Percentiles rank a stretch among this genome's conserved stretches.
These are phyloP conservation scores for Tolypocladium amazonense DNA, from an alignment of 2,329 filamentous ascomycete genomes.

Conservation along the genomic window DNA sequence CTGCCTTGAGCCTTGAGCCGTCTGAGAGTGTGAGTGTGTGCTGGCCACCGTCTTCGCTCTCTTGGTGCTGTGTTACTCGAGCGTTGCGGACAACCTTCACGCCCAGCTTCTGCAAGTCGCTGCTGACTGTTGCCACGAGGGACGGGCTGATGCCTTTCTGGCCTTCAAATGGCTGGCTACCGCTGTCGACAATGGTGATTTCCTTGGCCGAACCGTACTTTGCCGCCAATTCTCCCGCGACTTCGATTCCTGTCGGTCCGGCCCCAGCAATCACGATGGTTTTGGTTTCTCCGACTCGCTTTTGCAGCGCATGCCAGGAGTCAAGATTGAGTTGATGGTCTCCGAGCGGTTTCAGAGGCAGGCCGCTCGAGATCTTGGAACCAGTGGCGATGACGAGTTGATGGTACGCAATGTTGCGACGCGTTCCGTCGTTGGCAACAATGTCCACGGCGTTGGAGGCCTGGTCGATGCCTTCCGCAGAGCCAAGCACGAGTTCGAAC, in stretches of 20 bases:
- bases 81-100: conserved; percentile 14
- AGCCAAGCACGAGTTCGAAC: conserved; percentile 40
- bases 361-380: conserved; percentile 25
- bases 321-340: conserved; percentile 29
- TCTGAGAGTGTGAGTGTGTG: conserved; percentile 18
- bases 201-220: conserved; percentile 14
- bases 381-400: conserved; percentile 45
- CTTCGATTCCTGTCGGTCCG: conserved; percentile 26
- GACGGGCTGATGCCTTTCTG: conserved; percentile 4
- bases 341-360: conserved; percentile 38
- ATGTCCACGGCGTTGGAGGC: conserved; percentile 27
- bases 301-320: conserved; percentile 21
- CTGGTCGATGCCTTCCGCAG: conserved; percentile 24
- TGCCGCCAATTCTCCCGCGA: conserved; percentile 21
- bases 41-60: conserved; percentile 1
- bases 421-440: conserved; percentile 13
- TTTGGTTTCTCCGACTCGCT: conserved; percentile 10
- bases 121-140: conserved; percentile 18
- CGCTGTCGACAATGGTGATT: conserved; percentile 9
- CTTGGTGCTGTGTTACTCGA: conserved; percentile 16
- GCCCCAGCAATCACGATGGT: conserved; percentile 27
- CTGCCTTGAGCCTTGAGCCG: conserved; percentile 17
- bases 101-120: conserved; percentile 14
- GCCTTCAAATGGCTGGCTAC: neutral
- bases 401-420: conserved; percentile 31